Percentiles rank a stretch among this genome's conserved stretches.
Evolutionary conservation across 495 filamentous ascomycete genomes (phyloP).

Genomic region (Articulospora tetracladia): DNA sequence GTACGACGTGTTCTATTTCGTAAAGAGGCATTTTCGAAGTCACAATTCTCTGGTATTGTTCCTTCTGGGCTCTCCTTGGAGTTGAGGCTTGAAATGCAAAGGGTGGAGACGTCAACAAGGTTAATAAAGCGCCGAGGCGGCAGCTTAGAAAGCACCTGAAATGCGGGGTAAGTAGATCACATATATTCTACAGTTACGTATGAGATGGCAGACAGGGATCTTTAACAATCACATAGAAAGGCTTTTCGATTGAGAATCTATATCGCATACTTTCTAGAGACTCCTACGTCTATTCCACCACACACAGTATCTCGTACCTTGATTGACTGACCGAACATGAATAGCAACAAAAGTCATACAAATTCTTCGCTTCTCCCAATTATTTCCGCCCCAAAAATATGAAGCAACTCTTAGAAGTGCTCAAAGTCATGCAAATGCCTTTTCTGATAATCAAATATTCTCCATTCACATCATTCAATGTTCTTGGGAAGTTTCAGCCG

Average conservation of each 20-base stretch:
- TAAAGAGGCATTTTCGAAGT: constrained; percentile 33
- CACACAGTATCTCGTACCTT: background rate
- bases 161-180: background rate
- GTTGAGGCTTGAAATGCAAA: no score
- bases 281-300: background rate
- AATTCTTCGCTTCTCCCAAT: background rate
- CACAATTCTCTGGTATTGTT: no score
- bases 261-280: background rate
- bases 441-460: background rate
- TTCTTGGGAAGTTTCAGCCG: no score
- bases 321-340: background rate
- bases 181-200: background rate
- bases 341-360: background rate
- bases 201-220: no score
- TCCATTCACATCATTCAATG: no score
- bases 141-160: background rate
- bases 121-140: background rate
- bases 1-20: constrained; percentile 31
- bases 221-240: no score
- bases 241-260: no score
- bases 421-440: background rate
- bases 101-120: no score
- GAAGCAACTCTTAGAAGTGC: background rate
- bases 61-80: no score
- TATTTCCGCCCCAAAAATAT: background rate